phyloP scores from a whole-genome alignment of 2,329 filamentous ascomycete genomes.

The Aspergillus chevalieri region DNA sequence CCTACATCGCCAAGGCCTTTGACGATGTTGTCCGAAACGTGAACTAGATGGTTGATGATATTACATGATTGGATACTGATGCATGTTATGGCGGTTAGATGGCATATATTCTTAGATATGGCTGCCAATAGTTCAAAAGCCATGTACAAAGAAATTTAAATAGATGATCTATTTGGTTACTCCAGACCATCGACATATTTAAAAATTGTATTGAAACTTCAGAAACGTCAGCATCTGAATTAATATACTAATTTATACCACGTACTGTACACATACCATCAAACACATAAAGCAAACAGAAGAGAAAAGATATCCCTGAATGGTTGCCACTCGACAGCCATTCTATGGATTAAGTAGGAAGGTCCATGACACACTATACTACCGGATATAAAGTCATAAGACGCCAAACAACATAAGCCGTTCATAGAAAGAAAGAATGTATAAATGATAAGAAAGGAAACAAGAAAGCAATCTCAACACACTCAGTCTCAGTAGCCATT shows the following conservation, averaged over 20 bases:
- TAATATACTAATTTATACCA: no score
- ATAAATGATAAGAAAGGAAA: neutral
- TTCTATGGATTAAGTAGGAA: neutral
- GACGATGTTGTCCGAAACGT: constrained; percentile 33
- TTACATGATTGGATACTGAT: no score
- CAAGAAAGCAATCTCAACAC: neutral
- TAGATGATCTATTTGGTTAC: no score
- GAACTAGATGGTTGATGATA: constrained; percentile 8
- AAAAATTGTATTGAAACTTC: no score
- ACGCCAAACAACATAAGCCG: neutral
- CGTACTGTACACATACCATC: no score
- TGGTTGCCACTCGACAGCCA: neutral
- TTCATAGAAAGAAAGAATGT: neutral
- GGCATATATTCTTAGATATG: no score
- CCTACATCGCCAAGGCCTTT: constrained; percentile 34
- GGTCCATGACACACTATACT: constrained; percentile 4
- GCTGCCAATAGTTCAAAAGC: no score
- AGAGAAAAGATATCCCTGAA: neutral
- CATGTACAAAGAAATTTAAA: no score
- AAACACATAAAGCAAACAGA: neutral
- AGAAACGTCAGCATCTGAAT: no score
- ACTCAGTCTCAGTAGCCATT: neutral
- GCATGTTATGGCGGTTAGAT: no score
- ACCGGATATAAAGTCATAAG: constrained; percentile 7
- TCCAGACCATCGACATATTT: no score